These are phyloP conservation scores for Arthromyces matolae DNA, from an alignment of 768 basidiomycete genomes.

Conservation along the genomic window DNA sequence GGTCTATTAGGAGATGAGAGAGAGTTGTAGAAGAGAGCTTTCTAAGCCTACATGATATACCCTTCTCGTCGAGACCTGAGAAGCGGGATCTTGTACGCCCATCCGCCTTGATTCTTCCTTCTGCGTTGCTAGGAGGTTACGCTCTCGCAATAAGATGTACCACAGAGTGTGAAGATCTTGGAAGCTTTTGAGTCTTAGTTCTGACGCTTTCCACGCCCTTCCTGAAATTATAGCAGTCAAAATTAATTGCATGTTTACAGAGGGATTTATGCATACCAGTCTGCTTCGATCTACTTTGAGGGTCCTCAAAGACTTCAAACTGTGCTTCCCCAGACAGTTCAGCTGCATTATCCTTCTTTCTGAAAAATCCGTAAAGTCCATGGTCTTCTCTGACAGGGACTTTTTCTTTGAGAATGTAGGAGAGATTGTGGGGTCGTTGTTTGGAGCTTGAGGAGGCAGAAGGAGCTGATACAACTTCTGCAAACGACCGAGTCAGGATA, in stretches of 20 bases:
- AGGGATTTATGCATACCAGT: background rate
- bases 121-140: constrained; percentile 89
- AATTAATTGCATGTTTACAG: background rate
- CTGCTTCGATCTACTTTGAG: constrained; percentile 29
- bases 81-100: constrained; percentile 33
- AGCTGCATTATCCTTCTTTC: constrained; percentile 46
- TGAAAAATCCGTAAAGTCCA: constrained; percentile 77
- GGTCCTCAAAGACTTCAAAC: constrained; percentile 47
- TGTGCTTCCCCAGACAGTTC: constrained; percentile 39
- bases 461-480: constrained; percentile 19
- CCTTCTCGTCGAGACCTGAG: constrained; percentile 32
- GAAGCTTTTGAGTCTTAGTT: constrained; percentile 89
- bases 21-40: background rate
- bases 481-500: constrained; percentile 22
- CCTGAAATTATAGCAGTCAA: constrained; percentile 52
- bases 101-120: constrained; percentile 70
- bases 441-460: constrained; percentile 6
- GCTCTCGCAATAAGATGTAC: constrained; percentile 87
- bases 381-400: constrained; percentile 52
- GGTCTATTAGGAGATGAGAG: constrained; percentile 44
- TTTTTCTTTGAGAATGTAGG: constrained; percentile 17
- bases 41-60: constrained; percentile 41
- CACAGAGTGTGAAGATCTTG: constrained; percentile 91
- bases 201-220: constrained; percentile 81
- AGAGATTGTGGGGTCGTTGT: constrained; percentile 7